Evolutionary conservation across 441 rosid species (phyloP), one percentile per base, ranked within the genome.

Genomic region (Brassica balearica): DNA sequence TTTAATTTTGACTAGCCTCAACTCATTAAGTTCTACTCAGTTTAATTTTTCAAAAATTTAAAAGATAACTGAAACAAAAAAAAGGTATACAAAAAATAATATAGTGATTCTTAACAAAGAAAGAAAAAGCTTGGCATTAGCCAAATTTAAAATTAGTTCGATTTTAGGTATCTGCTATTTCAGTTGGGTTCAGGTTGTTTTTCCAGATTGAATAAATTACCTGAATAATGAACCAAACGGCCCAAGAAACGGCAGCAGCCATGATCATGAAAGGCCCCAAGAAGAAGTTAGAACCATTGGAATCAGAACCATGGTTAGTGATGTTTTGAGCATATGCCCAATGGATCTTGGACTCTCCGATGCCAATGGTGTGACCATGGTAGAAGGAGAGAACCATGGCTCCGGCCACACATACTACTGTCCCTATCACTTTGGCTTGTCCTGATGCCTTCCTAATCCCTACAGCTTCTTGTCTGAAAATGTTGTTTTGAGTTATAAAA

Each of bases 311-410:
- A 3, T 68, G 78, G 20, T 25, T 69, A 7, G 78, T 73, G 69
- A 84, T 80, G 55, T 78, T 72, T 48, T 87, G 80, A 4, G 87
- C 93, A 67, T 90, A 90, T 4, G 78, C 82, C 96, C 97, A 90
- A 29, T 91, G 97, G 71, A 92, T 87, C 65, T 80, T 80, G 6
- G 98, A 92, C 77, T 86, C 81, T 2, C 92, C 91, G 5, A 96
- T 84, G 12, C 79, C 84, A 10, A 96, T 72, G 12, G 56, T 68
- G 22, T 80, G 84, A 25, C 98, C 99, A 78, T 91, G 97, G 86
- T 94, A 96, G 69, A 94, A 94, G 1, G 98, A 92, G 61, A 92
- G 83, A 69, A 96, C 53, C 98, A 96, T 96, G 10, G 98, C 97
- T 68, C 99, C 99, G 2, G 88, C 88, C 12, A 94, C 98, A 69